phyloP scores from a whole-genome alignment of 108 stramenopile species.

The Fistulifera solaris region DNA sequence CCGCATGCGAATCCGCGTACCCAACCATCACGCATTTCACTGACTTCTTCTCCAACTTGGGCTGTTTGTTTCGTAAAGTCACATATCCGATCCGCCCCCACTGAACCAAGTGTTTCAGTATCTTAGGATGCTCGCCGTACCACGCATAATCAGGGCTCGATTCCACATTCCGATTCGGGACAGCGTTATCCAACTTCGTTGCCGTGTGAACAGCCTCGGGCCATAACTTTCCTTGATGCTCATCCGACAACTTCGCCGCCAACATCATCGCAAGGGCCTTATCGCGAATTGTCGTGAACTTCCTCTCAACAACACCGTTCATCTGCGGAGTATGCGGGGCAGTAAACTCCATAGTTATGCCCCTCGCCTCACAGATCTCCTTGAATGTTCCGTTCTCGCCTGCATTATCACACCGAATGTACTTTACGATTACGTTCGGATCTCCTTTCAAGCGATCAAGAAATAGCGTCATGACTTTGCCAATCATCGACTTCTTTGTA shows the following conservation, averaged over 20 bases:
- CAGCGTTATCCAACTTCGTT: constrained; percentile 2
- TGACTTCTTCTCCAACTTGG: neutral
- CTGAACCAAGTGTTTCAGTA: constrained; percentile 1
- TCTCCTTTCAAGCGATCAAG: neutral
- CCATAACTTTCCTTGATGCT: constrained; percentile 3
- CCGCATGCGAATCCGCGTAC: neutral
- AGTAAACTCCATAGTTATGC: constrained; percentile 5
- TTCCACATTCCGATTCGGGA: no score
- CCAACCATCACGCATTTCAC: neutral
- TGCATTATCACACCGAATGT: constrained; percentile 5
- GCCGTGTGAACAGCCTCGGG: constrained; percentile 4
- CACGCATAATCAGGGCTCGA: neutral
- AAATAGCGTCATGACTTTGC: neutral
- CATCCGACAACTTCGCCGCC: constrained; percentile 5
- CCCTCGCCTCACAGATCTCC: neutral
- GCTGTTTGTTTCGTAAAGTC: neutral
- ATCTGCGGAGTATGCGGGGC: constrained; percentile 4
- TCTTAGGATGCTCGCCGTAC: neutral
- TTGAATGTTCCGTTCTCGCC: no score
- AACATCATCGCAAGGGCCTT: constrained; percentile 14
- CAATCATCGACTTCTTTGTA: neutral
- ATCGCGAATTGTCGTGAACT: neutral
- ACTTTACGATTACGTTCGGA: neutral
- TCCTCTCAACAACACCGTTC: neutral
- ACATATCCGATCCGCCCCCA: constrained; percentile 11